A percentile compares a stretch with the other conserved stretches of the same genome.
These are phyloP conservation scores for Pleurotus sapidus DNA, from an alignment of 768 basidiomycete genomes.

Conservation along the genomic window DNA sequence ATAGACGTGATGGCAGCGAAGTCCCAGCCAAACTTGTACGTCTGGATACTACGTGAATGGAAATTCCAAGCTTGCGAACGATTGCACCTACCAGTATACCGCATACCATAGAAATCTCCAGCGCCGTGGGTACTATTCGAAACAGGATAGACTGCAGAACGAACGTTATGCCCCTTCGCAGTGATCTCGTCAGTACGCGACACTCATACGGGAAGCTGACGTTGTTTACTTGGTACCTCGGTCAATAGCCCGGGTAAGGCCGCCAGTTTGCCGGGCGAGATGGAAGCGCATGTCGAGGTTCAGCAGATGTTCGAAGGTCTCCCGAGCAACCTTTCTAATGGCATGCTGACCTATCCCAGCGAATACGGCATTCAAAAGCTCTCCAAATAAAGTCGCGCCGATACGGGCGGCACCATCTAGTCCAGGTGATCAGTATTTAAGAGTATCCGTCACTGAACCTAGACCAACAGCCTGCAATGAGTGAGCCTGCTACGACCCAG, in stretches of 20 bases:
- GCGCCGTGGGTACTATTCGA: slow-evolving; percentile 91
- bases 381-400: slow-evolving; percentile 85
- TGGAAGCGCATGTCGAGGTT: slow-evolving; percentile 92
- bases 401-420: slow-evolving; percentile 90
- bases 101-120: slow-evolving; percentile 96
- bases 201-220: neutral
- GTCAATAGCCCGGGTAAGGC: slow-evolving; percentile 94
- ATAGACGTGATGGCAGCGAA: slow-evolving; percentile 88
- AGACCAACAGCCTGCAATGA: slow-evolving; percentile 86
- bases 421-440: slow-evolving; percentile 2
- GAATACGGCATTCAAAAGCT: slow-evolving; percentile 93
- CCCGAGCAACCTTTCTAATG: slow-evolving; percentile 91
- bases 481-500: slow-evolving; percentile 88
- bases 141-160: slow-evolving; percentile 91
- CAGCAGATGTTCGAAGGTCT: slow-evolving; percentile 92
- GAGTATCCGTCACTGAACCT: neutral
- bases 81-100: slow-evolving; percentile 80
- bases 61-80: neutral
- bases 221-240: slow-evolving; percentile 86
- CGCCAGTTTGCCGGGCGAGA: slow-evolving; percentile 90
- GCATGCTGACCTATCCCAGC: slow-evolving; percentile 94
- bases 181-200: neutral
- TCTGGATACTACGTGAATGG: slow-evolving; percentile 41
- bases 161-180: slow-evolving; percentile 88
- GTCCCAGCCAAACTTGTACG: slow-evolving; percentile 97